A percentile compares a stretch with the other conserved stretches of the same genome.
phyloP scores from a whole-genome alignment of 1,284 basidiomycete species.

The Ustilago trichophora region DNA sequence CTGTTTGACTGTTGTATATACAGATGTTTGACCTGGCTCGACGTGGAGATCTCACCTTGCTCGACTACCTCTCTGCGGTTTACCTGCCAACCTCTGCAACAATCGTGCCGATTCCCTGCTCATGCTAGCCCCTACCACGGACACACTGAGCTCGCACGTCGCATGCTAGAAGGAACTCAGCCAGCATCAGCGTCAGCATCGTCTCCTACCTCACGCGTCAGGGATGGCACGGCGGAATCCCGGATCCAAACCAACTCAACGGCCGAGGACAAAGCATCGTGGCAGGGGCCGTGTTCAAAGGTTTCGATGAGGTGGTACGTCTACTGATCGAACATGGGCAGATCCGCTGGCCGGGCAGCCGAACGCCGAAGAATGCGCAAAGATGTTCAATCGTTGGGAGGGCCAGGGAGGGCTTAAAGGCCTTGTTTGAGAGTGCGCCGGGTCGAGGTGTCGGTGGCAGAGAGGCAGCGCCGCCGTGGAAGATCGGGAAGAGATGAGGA shows the following conservation, averaged over 20 bases:
- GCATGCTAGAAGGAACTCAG: conserved; percentile 68
- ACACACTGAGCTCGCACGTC: conserved; percentile 72
- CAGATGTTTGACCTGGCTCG: conserved; percentile 80
- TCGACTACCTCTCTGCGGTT: conserved; percentile 75
- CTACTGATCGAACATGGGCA: conserved; percentile 75
- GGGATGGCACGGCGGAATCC: conserved; percentile 15
- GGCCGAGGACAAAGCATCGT: conserved; percentile 81
- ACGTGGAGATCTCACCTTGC: conserved; percentile 70
- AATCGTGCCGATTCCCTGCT: conserved; percentile 70
- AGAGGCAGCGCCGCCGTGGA: conserved; percentile 43
- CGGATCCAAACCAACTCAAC: conserved; percentile 71
- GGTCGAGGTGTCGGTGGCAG: conserved; percentile 44
- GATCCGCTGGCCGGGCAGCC: conserved; percentile 77
- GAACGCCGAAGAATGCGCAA: conserved; percentile 76
- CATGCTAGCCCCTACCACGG: conserved; percentile 86
- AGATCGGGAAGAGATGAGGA: conserved; percentile 47
- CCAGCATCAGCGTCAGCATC: background rate
- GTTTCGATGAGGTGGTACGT: conserved; percentile 73
- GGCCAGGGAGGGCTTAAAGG: conserved; percentile 37
- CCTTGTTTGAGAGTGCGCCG: conserved; percentile 42
- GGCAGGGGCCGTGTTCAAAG: conserved; percentile 84
- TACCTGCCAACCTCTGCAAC: conserved; percentile 82
- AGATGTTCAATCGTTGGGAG: conserved; percentile 62
- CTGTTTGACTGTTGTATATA: background rate
- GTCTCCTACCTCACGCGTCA: conserved; percentile 1